phyloP scores from a whole-genome alignment of 1,284 basidiomycete genomes.

The Austroboletus novae-zelandiae region DNA sequence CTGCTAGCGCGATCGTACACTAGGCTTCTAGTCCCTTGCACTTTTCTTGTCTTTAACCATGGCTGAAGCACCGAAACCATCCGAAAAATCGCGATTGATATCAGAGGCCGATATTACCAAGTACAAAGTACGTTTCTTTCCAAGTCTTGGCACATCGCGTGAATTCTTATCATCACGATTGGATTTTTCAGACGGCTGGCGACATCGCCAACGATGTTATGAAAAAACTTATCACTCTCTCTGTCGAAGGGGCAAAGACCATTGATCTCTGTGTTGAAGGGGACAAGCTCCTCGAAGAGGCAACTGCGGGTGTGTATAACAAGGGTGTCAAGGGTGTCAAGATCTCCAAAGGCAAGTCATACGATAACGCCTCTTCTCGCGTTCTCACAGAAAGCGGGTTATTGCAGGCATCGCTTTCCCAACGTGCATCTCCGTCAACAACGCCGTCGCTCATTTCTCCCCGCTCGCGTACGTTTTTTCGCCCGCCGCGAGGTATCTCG shows the following conservation, averaged over 20 bases:
- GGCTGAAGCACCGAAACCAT: conserved; percentile 49
- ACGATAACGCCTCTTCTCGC: not conserved
- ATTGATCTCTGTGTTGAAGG: conserved; percentile 91
- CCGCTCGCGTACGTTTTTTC: conserved; percentile 61
- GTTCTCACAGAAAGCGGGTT: conserved; percentile 2
- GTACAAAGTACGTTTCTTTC: conserved; percentile 59
- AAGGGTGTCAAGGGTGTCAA: conserved; percentile 86
- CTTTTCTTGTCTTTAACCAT: conserved; percentile 34
- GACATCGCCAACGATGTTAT: conserved; percentile 87
- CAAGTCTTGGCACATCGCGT: not conserved
- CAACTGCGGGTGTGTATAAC: conserved; percentile 86
- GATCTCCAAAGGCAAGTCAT: conserved; percentile 76
- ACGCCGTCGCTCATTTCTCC: conserved; percentile 80
- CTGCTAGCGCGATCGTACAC: conserved; percentile 6
- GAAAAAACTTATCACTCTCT: conserved; percentile 79
- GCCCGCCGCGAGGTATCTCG: conserved; percentile 5
- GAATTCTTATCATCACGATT: conserved; percentile 9
- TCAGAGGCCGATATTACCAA: conserved; percentile 77
- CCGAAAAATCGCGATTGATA: conserved; percentile 51
- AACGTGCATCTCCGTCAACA: conserved; percentile 91
- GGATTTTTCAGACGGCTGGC: conserved; percentile 66
- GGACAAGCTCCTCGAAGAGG: conserved; percentile 88
- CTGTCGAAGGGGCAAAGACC: conserved; percentile 81
- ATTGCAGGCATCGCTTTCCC: conserved; percentile 89
- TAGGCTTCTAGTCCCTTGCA: conserved; percentile 3